Evolutionary conservation across 306 rosid species (phyloP), one percentile per base, ranked within the genome.

Genomic region (Luffa aegyptiaca): DNA sequence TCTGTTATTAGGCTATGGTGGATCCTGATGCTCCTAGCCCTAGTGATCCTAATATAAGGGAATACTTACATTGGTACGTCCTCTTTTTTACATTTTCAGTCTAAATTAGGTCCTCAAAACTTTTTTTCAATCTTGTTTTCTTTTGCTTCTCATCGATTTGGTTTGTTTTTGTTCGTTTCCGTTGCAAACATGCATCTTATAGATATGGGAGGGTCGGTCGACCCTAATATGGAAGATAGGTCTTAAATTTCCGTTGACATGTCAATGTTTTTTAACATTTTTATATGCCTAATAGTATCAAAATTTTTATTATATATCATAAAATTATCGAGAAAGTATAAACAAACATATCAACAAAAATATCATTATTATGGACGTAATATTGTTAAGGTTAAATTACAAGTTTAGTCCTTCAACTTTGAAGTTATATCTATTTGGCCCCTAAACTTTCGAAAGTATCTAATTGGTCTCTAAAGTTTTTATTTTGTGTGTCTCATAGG

Each of bases 21-120:
- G 92, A 89, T 73, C 90, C 92, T 36, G 92, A 89, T 82, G 92
- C 92, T 49, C 90, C 90, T 5, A 89, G 89, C 81, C 92, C 92
- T 16, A 89, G 92, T 56, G 89, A 87, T 21, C 92, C 92, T 79
- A 81, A 12, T 83, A 80, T 89, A 5, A 84, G 88, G 45, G 92
- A 89, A 64, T 89, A 89, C 82, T 81, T 89, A 85, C 92, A 89
- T 79, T 89, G 92, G 92, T 89, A 78, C 21, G 5, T 17, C 8
- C 46, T 33, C 2, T 46, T 21, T 46, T 5, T 71, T 18, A 11
- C 33, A 2, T 66, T 3, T 6, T 17, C 2, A 17, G 12, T 41
- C 14, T 6, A 63, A 63, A 13, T 33, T 63, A 14, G 4, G 5
- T 61, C 3, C 1, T 56, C 62, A 1, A 20, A 31, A 12, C 9